Conservation (phyloP, 331 rosid species). For the Cydonia oblonga region DNA sequence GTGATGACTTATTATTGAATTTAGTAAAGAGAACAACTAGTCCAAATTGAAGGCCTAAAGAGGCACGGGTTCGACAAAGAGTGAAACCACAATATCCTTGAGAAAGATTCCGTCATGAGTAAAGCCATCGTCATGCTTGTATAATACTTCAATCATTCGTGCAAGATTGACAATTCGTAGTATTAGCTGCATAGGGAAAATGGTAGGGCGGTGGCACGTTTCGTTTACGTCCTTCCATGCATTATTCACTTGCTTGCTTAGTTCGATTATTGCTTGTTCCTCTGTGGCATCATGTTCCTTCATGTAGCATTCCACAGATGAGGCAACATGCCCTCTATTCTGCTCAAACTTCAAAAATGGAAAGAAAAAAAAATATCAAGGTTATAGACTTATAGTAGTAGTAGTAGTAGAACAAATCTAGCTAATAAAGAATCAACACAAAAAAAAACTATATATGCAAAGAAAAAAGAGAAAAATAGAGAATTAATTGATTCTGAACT, state of each 20-base stretch:
- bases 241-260: neutral
- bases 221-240: conserved; percentile 1
- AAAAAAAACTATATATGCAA: too few species aligned
- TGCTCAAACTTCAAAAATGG: neutral
- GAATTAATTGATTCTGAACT: too few species aligned
- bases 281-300: neutral
- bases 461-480: too few species aligned
- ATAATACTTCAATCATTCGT: neutral
- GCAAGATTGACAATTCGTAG: neutral
- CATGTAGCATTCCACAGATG: neutral
- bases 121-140: neutral
- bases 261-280: neutral
- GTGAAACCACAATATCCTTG: neutral
- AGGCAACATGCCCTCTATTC: neutral
- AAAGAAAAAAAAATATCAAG: too few species aligned
- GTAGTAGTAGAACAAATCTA: too few species aligned
- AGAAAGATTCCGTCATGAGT: neutral
- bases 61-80: too few species aligned
- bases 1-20: too few species aligned
- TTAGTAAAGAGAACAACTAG: too few species aligned
- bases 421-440: too few species aligned
- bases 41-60: too few species aligned
- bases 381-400: too few species aligned
- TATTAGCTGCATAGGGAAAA: neutral
- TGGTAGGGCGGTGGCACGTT: neutral